phyloP scores from a whole-genome alignment of 306 rosid species.

The Acacia confusa region DNA sequence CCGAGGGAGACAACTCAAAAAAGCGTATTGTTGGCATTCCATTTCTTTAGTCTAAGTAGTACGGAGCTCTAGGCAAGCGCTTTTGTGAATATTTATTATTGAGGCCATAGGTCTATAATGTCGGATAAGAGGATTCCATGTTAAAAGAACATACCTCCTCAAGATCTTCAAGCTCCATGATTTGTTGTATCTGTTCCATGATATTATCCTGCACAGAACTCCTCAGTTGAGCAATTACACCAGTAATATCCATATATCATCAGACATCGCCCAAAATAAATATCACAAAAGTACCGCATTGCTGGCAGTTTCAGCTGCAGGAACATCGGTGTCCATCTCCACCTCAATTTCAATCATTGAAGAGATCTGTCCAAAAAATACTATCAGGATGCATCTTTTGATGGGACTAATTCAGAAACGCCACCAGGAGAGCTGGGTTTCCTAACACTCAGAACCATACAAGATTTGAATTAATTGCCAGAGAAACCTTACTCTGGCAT shows the following conservation, averaged over 20 bases:
- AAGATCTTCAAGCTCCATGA: slow-evolving; percentile 92
- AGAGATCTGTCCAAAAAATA: slow-evolving; percentile 58
- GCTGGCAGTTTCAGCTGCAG: slow-evolving; percentile 86
- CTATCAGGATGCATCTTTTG: slow-evolving; percentile 25
- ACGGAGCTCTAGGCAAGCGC: slow-evolving; percentile 12
- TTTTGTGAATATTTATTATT: slow-evolving; percentile 2
- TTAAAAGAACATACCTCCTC: slow-evolving; percentile 67
- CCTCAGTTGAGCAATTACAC: slow-evolving; percentile 18
- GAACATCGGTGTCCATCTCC: slow-evolving; percentile 90
- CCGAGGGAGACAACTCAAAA: neutral
- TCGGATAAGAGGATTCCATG: slow-evolving; percentile 24
- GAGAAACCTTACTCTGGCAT: slow-evolving; percentile 67
- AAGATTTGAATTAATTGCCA: slow-evolving; percentile 3
- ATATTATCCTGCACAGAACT: slow-evolving; percentile 65
- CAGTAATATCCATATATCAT: slow-evolving; percentile 11
- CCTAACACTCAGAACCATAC: neutral
- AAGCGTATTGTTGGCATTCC: slow-evolving; percentile 1
- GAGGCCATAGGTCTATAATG: slow-evolving; percentile 10
- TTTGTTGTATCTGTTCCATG: slow-evolving; percentile 85
- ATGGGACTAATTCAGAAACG: slow-evolving; percentile 20
- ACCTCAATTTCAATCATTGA: slow-evolving; percentile 97
- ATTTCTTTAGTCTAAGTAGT: slow-evolving; percentile 16
- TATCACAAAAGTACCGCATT: slow-evolving; percentile 51
- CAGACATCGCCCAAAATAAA: slow-evolving; percentile 26
- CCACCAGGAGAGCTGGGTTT: neutral